Conservation (phyloP, 2,329 filamentous ascomycete species). For the Talaromyces piceae region DNA sequence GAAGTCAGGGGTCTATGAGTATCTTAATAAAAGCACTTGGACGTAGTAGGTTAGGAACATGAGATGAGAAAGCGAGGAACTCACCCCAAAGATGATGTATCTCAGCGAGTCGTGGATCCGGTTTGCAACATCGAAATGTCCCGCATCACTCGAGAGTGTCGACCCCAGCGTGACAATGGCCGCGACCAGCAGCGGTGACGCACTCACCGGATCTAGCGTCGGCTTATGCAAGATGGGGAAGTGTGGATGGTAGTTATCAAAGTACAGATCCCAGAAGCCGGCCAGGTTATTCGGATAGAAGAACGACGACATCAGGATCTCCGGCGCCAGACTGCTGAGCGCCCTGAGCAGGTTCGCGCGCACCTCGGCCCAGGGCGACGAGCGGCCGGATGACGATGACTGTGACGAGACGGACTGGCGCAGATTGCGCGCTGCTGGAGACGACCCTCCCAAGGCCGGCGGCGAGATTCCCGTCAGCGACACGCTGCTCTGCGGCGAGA, state of each 20-base stretch:
- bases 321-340: slow-evolving; percentile 13
- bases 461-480: slow-evolving; percentile 12
- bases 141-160: slow-evolving; percentile 16
- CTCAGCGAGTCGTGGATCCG: slow-evolving; percentile 19
- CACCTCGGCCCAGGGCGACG: slow-evolving; percentile 15
- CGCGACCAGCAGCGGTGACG: slow-evolving; percentile 18
- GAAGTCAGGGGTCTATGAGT: slow-evolving; percentile 16
- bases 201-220: slow-evolving; percentile 14
- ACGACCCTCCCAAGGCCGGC: slow-evolving; percentile 8
- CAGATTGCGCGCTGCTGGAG: slow-evolving; percentile 12
- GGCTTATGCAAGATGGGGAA: slow-evolving; percentile 21
- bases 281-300: slow-evolving; percentile 18
- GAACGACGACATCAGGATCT: slow-evolving; percentile 16
- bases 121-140: slow-evolving; percentile 15
- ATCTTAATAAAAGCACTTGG: too few relatives aligned
- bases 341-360: slow-evolving; percentile 15
- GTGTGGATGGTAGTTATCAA: slow-evolving; percentile 22
- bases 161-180: slow-evolving; percentile 21
- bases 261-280: slow-evolving; percentile 19
- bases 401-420: slow-evolving; percentile 11
- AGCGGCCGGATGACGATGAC: slow-evolving; percentile 6
- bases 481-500: slow-evolving; percentile 10
- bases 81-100: slow-evolving; percentile 19
- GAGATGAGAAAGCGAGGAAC: not conserved
- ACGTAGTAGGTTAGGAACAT: not conserved